Base-by-base conservation (phyloP, 352 stramenopile genomes). In the Phytophthora sansomeana region DNA sequence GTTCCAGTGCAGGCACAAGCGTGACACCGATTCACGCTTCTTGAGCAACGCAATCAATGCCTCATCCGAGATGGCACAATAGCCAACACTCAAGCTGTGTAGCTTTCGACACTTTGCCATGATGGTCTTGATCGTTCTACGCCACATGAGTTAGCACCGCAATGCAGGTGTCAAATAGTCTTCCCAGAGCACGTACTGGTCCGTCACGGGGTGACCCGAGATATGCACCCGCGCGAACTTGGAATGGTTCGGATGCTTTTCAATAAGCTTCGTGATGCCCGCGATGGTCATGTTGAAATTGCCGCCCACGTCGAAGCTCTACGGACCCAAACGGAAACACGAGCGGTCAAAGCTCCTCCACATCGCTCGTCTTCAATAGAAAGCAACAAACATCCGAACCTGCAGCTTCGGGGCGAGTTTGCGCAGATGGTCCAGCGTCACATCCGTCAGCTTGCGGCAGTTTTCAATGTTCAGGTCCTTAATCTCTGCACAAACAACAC, bases 271-370 rank as follows among this genome's bases (percentile, higher is more conserved):
- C 9, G 85, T 95, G 68, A 97, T 91, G 35, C 83, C 89, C 10
- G 70, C 44, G 58, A 97, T 80, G 29, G 88, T 96, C 89, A 97
- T 97, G 70, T 97, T 97, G 61, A 95, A 96, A 67, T 96, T 90
- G 6, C 89, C 89, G 13, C 89, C 85, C 3, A 97, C 52, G 44
- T 97, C 89, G 52, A 97, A 85, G 63, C 86, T 91, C 86, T 96
- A 35, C 24, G 69, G 6, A 63, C 6, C 41, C 35, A 41, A n/a
- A 4, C 35, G 33, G 16, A 14, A 7, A 26, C 17, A 43, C 19
- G 5, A 47, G 7, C 10, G 17, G 41, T 26, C 28, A 47, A 47
- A 16, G 14, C 21, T 24, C 38, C 38, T 44, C 38, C n/a, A 43
- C 38, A 16, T 43, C 38, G 5, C 4, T 28, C 16, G 6, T 17